Percentiles rank a stretch among this genome's conserved stretches.
Evolutionary conservation across 768 basidiomycete species (phyloP).

Genomic region (Mycena polygramma): DNA sequence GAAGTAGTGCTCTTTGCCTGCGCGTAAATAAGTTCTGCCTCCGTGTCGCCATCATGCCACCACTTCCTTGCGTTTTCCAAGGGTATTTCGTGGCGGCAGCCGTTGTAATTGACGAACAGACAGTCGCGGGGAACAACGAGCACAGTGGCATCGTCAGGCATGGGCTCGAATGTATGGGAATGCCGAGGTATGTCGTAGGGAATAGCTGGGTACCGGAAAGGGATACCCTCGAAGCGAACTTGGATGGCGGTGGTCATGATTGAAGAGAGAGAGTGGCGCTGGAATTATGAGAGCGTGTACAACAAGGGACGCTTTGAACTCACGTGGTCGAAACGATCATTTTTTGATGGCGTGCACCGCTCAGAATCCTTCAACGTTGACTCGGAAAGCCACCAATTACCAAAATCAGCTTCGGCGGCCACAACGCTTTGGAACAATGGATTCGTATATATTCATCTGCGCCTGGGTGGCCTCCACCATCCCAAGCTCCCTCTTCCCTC

Average conservation of each 20-base stretch:
- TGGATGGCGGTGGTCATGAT: slow-evolving; percentile 9
- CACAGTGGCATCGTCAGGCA: slow-evolving; percentile 6
- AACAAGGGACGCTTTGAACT: no score
- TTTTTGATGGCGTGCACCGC: no score
- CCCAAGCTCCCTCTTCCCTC: no score
- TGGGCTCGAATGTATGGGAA: background rate
- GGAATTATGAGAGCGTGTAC: no score
- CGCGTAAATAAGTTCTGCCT: background rate
- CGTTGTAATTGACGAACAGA: background rate
- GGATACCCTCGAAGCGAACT: slow-evolving; percentile 2
- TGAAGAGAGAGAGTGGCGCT: no score
- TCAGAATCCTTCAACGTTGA: no score
- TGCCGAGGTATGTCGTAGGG: background rate
- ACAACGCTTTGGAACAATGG: no score
- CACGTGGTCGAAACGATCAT: no score
- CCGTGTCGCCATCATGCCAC: background rate
- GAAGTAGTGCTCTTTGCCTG: background rate
- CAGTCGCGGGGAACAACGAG: background rate
- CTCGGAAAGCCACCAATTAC: no score
- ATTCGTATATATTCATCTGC: no score
- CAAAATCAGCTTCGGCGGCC: no score
- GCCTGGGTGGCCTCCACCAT: no score
- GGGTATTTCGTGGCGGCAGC: background rate
- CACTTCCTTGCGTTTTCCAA: background rate
- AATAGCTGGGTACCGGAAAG: background rate